phyloP scores from a whole-genome alignment of 768 basidiomycete genomes.

The Pleurotus eryngii region DNA sequence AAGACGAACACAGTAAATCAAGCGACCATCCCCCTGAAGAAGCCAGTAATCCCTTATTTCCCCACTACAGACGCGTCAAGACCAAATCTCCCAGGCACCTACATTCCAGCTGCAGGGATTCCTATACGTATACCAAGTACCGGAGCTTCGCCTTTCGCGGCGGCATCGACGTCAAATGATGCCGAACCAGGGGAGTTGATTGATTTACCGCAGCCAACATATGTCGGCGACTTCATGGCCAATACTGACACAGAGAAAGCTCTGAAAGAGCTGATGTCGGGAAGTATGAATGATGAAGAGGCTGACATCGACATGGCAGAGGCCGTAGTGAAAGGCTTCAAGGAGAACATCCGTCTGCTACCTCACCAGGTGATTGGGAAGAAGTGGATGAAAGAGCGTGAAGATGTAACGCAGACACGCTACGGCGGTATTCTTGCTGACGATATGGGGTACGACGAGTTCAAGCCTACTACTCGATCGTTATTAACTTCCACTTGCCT shows the following conservation, averaged over 20 bases:
- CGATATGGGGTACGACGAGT: constrained; percentile 66
- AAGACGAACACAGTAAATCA: no score
- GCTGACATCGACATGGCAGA: constrained; percentile 60
- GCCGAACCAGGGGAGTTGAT: constrained; percentile 28
- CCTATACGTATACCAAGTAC: constrained; percentile 36
- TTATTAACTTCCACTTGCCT: not conserved
- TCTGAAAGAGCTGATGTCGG: constrained; percentile 71
- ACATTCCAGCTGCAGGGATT: not conserved
- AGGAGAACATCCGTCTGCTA: constrained; percentile 62
- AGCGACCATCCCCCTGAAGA: no score
- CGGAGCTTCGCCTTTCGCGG: constrained; percentile 17
- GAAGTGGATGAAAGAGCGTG: constrained; percentile 84
- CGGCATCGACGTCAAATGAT: constrained; percentile 9
- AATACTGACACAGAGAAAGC: constrained; percentile 71
- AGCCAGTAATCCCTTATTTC: no score
- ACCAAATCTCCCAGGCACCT: no score
- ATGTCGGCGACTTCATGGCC: constrained; percentile 30
- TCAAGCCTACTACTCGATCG: constrained; percentile 3
- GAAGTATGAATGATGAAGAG: constrained; percentile 59
- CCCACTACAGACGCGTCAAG: no score
- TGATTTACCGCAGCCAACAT: constrained; percentile 22
- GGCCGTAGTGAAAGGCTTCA: constrained; percentile 75
- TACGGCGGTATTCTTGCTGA: constrained; percentile 89
- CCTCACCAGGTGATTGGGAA: constrained; percentile 89
- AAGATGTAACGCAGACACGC: constrained; percentile 63